A percentile compares a stretch with the other conserved stretches of the same genome.
phyloP scores from a whole-genome alignment of 1,284 basidiomycete genomes.

The Ganoderma lucidum region DNA sequence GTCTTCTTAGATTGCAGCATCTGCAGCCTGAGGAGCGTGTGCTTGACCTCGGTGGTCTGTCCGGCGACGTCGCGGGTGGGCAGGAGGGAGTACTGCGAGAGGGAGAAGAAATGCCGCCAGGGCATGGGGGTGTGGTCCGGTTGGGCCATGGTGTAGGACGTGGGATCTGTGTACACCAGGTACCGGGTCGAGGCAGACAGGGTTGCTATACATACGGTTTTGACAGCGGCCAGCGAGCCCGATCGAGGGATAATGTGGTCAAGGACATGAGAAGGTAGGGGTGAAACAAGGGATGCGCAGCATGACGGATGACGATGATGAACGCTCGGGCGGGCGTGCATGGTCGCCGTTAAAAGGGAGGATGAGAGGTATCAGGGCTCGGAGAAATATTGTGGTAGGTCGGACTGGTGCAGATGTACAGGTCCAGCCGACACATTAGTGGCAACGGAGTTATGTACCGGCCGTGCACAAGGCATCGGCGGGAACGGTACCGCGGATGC shows the following conservation, averaged over 20 bases:
- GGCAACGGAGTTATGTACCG: too few species aligned
- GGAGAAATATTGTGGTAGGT: not conserved
- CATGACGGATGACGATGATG: not conserved
- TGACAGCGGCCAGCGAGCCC: not conserved
- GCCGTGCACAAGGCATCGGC: too few species aligned
- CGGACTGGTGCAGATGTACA: too few species aligned
- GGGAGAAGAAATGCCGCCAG: not conserved
- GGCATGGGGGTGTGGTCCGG: not conserved
- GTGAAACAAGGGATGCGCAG: not conserved
- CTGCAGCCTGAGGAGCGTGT: not conserved
- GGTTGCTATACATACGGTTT: not conserved
- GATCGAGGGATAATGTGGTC: not conserved
- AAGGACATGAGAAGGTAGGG: not conserved
- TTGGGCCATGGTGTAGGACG: not conserved
- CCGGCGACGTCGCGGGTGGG: not conserved
- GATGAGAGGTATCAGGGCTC: not conserved
- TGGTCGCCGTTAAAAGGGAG: not conserved
- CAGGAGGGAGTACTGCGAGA: not conserved
- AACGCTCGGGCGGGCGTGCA: not conserved
- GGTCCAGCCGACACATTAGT: too few species aligned
- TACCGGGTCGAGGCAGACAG: not conserved
- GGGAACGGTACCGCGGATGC: too few species aligned
- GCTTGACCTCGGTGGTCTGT: not conserved
- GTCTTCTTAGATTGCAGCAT: not conserved
- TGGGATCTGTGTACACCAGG: not conserved